Conservation (phyloP, 208 protist species). For the Trypanosoma mega region DNA sequence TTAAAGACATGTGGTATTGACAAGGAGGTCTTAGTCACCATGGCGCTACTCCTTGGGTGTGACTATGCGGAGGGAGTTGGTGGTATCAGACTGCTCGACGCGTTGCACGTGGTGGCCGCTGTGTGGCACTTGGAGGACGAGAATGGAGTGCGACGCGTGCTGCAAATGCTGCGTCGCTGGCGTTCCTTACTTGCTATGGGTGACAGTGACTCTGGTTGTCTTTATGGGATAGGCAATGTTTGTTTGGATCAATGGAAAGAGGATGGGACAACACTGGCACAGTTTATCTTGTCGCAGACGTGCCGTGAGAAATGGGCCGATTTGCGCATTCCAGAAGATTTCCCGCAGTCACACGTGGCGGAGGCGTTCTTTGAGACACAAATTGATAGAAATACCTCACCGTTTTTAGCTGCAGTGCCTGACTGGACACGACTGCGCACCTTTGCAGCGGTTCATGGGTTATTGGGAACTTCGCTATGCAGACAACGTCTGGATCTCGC, state of each 20-base stretch:
- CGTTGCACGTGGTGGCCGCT: slow-evolving; percentile 54
- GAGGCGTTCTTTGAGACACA: slow-evolving; percentile 63
- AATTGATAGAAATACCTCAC: slow-evolving; percentile 44
- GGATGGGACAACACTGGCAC: slow-evolving; percentile 41
- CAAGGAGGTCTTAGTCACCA: slow-evolving; percentile 78
- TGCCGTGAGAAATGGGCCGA: slow-evolving; percentile 40
- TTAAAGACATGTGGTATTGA: slow-evolving; percentile 71
- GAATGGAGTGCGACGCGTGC: slow-evolving; percentile 22
- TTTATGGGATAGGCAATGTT: too few relatives aligned
- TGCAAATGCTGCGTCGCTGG: slow-evolving; percentile 46
- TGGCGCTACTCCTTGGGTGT: slow-evolving; percentile 93
- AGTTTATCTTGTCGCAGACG: slow-evolving; percentile 37
- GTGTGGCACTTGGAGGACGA: slow-evolving; percentile 34
- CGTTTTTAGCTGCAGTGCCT: slow-evolving; percentile 40
- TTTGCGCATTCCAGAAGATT: slow-evolving; percentile 31
- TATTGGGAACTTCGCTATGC: slow-evolving; percentile 49
- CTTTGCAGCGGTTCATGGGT: slow-evolving; percentile 52
- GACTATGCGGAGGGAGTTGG: slow-evolving; percentile 94
- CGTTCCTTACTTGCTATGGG: slow-evolving; percentile 18
- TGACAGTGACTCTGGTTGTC: too few relatives aligned
- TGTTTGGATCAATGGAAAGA: slow-evolving; percentile 36
- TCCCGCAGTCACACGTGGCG: slow-evolving; percentile 40
- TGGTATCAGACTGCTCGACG: slow-evolving; percentile 80
- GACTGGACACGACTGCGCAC: slow-evolving; percentile 63
- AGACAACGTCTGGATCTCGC: slow-evolving; percentile 60